Evolutionary conservation across 768 basidiomycete species (phyloP).

Genomic region (Collybia nuda): DNA sequence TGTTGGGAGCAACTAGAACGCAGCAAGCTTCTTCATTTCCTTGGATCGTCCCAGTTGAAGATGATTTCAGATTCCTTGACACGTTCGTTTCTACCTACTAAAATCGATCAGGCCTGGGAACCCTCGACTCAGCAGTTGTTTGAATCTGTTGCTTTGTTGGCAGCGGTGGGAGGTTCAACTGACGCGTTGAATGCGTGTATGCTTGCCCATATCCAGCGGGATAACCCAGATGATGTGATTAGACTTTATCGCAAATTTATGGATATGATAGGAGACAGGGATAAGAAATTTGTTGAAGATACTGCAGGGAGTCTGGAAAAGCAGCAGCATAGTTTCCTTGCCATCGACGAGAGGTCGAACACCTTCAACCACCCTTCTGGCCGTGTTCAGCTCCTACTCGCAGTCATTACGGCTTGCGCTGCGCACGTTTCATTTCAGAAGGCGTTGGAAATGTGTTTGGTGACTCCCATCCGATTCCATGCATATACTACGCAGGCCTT

Average conservation of each 20-base stretch:
- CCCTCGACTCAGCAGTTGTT: constrained; percentile 26
- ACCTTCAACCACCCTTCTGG: constrained; percentile 20
- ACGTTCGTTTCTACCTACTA: constrained; percentile 18
- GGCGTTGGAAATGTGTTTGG: constrained; percentile 46
- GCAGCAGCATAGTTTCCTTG: constrained; percentile 6
- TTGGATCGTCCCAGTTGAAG: constrained; percentile 42
- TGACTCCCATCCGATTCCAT: constrained; percentile 35
- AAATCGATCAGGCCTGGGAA: constrained; percentile 16
- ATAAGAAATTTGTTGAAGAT: constrained; percentile 19
- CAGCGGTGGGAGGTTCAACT: constrained; percentile 42
- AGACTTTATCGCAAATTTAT: constrained; percentile 42
- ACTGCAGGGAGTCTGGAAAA: constrained; percentile 8
- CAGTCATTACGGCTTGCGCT: constrained; percentile 60
- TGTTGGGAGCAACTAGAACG: constrained; percentile 45
- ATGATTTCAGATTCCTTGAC: constrained; percentile 35
- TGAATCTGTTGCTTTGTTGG: constrained; percentile 48
- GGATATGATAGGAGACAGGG: constrained; percentile 13
- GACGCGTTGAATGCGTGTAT: constrained; percentile 52
- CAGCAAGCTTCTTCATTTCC: constrained; percentile 41
- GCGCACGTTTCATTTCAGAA: constrained; percentile 55
- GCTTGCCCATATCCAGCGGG: constrained; percentile 38
- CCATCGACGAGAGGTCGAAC: constrained; percentile 19
- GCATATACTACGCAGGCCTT: constrained; percentile 34
- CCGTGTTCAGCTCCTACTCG: constrained; percentile 44
- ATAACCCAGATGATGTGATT: constrained; percentile 41